Conservation (phyloP, 768 basidiomycete species). For the Mycena crocata region DNA sequence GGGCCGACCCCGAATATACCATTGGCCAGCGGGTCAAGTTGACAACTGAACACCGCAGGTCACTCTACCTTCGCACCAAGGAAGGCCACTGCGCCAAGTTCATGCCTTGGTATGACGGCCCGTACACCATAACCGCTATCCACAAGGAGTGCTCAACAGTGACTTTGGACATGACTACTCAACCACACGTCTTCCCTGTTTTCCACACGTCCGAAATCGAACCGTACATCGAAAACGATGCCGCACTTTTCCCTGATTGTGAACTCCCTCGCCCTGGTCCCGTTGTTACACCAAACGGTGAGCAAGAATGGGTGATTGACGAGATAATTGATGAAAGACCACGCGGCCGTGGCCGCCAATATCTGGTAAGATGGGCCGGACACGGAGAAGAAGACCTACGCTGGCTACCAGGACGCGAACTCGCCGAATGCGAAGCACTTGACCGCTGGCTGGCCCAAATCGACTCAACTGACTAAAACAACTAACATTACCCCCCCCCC, state of each 20-base stretch:
- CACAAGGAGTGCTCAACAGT: conserved; percentile 35
- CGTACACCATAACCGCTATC: conserved; percentile 37
- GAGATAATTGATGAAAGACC: conserved; percentile 42
- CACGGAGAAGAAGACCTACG: conserved; percentile 38
- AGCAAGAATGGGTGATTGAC: conserved; percentile 41
- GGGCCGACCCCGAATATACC: conserved; percentile 29
- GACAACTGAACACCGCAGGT: conserved; percentile 37
- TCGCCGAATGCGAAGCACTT: conserved; percentile 32
- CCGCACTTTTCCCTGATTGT: conserved; percentile 41
- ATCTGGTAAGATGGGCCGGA: conserved; percentile 44
- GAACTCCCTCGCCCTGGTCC: conserved; percentile 34
- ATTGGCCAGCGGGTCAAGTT: conserved; percentile 45
- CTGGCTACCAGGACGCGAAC: conserved; percentile 41
- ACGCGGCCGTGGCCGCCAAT: conserved; percentile 39
- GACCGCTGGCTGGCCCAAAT: background rate
- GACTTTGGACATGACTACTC: conserved; percentile 36
- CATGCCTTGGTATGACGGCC: conserved; percentile 48
- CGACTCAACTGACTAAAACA: background rate
- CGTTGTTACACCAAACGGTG: conserved; percentile 35
- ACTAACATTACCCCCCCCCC: background rate
- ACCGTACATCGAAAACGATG: conserved; percentile 43
- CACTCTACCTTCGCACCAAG: conserved; percentile 40
- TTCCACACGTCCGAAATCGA: conserved; percentile 50
- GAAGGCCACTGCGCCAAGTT: conserved; percentile 49
- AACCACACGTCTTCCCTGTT: conserved; percentile 38